Base-by-base conservation (phyloP, 805 yeast species). In the Suhomyces sp. region DNA sequence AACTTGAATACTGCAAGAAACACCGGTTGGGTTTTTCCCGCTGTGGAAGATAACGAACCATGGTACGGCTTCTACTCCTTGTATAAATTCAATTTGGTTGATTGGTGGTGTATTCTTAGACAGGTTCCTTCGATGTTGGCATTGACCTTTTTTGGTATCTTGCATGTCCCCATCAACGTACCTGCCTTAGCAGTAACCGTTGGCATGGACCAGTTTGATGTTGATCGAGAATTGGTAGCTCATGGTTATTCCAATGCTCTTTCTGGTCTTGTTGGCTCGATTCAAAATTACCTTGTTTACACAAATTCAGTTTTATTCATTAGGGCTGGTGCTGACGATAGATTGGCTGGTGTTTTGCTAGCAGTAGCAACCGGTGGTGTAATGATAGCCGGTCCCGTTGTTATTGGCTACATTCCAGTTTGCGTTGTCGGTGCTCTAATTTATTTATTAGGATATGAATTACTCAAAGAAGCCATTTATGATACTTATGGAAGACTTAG, bases 111-210 rank as follows among this genome's bases (percentile, higher is more conserved):
- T 19, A 69, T 93, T 17, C 31, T 78, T 2, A 64, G 72, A 35
- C 87, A 88, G 51, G 42, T 88, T 13, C 98, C 98, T 5, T 83
- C 95, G 2, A 93, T 93, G 96, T 63, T 91, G 36, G 98, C 98
- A 0, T 68, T 93, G 44, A 90, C 98, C 0, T 93, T 93, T 55
- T 93, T 93, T 53, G 98, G 98, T 9, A 83, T 93, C 25, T 65
- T 93, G 36, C 98, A 93, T 51, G 98, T 93, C 8, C 98, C 98
- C 4, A 93, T 93, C 41, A 93, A 93, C 56, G 97, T 93, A 10
- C 98, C 98, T 1, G 98, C 98, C 0, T 70, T 93, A 30, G 97
- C 98, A 0, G 93, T 90, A 12, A 83, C 95, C 5, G 75, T 87
- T 1, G 86, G 87, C 3, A 82, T 85, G 74, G 93, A 85, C 58